Conservation (phyloP, 2,329 filamentous ascomycete genomes). For the Neonectria sp. region DNA sequence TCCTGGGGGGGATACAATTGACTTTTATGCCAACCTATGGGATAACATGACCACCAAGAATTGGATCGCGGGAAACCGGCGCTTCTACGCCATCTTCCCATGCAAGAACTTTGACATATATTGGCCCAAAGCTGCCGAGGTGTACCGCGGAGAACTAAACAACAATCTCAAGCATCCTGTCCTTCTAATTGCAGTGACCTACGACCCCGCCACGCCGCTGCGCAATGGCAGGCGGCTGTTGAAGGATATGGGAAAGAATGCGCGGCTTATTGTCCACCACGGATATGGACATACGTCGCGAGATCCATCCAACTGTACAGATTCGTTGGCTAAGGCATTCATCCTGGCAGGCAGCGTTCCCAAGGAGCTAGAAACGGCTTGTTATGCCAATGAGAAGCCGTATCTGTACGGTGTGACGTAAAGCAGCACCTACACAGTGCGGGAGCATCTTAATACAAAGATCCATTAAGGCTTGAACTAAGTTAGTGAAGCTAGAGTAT, state of each 20-base stretch:
- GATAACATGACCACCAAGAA: too few species aligned
- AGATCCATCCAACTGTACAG: slow-evolving; percentile 63
- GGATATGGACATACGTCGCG: slow-evolving; percentile 64
- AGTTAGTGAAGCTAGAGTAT: too few species aligned
- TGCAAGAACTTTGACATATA: slow-evolving; percentile 62
- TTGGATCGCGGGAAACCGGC: slow-evolving; percentile 62
- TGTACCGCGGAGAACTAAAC: slow-evolving; percentile 63
- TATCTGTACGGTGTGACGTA: not conserved
- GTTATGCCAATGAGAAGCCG: not conserved
- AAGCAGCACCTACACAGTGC: too few species aligned
- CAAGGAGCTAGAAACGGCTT: not conserved
- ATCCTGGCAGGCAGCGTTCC: not conserved
- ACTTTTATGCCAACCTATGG: too few species aligned
- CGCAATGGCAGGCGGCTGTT: slow-evolving; percentile 62
- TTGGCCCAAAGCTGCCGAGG: slow-evolving; percentile 63
- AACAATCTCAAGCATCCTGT: slow-evolving; percentile 60
- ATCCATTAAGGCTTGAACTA: too few species aligned
- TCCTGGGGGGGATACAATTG: too few species aligned
- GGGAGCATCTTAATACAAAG: too few species aligned
- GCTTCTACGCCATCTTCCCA: slow-evolving; percentile 61
- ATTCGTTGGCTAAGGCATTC: slow-evolving; percentile 48
- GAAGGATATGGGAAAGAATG: slow-evolving; percentile 63
- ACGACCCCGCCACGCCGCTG: slow-evolving; percentile 66
- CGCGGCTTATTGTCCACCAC: slow-evolving; percentile 64
- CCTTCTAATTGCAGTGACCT: slow-evolving; percentile 63